These are phyloP conservation scores for Cyberlindnera americana DNA, from an alignment of 805 yeast species.

Conservation along the genomic window DNA sequence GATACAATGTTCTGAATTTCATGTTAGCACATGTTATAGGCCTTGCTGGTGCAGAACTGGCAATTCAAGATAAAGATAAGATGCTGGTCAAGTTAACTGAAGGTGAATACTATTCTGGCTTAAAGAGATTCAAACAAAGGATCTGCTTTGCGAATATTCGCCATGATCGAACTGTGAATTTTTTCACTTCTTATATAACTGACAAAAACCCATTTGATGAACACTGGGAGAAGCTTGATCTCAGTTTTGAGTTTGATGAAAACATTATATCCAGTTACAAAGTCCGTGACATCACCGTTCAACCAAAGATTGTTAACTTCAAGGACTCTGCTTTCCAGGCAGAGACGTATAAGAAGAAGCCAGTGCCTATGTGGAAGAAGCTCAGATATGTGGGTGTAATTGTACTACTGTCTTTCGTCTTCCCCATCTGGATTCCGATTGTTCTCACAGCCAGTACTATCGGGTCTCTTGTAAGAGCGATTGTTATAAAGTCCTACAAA, in stretches of 20 bases:
- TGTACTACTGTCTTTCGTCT: slow-evolving; percentile 19
- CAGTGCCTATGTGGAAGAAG: slow-evolving; percentile 14
- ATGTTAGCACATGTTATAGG: slow-evolving; percentile 57
- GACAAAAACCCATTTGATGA: slow-evolving; percentile 69
- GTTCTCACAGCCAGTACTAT: slow-evolving; percentile 34
- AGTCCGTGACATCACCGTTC: slow-evolving; percentile 36
- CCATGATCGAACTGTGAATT: slow-evolving; percentile 85
- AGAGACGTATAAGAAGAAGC: slow-evolving; percentile 10
- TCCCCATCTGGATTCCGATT: slow-evolving; percentile 52
- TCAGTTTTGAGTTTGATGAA: slow-evolving; percentile 45
- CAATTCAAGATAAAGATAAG: slow-evolving; percentile 44
- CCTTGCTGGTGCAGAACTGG: slow-evolving; percentile 71
- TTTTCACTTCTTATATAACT: slow-evolving; percentile 77
- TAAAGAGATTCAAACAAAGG: slow-evolving; percentile 53
- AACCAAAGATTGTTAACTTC: slow-evolving; percentile 53
- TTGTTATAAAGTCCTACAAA: slow-evolving; percentile 35
- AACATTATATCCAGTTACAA: slow-evolving; percentile 31
- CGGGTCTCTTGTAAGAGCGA: slow-evolving; percentile 36
- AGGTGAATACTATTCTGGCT: slow-evolving; percentile 49
- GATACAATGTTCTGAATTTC: slow-evolving; percentile 38
- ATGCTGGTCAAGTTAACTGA: slow-evolving; percentile 40
- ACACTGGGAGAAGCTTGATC: slow-evolving; percentile 38
- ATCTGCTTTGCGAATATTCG: slow-evolving; percentile 68
- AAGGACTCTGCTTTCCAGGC: slow-evolving; percentile 27
- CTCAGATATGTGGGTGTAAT: slow-evolving; percentile 26